phyloP scores from a whole-genome alignment of 805 yeast genomes.

The Kodamaea neixiangensis region DNA sequence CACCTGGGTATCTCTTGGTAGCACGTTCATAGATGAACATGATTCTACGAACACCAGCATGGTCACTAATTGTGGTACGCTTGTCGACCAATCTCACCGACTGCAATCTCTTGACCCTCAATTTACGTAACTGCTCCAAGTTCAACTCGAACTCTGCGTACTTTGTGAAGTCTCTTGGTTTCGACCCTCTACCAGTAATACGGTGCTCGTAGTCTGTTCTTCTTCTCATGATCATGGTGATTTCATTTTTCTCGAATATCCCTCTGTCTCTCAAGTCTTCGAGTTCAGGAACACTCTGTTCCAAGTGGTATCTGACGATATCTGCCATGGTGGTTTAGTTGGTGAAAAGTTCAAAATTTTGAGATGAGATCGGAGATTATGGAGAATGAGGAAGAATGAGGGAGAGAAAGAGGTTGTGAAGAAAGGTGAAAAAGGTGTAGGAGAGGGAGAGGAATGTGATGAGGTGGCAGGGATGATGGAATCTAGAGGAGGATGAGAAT shows the following conservation, averaged over 20 bases:
- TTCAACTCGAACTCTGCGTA: constrained; percentile 81
- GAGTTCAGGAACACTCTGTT: constrained; percentile 83
- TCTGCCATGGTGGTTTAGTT: constrained; percentile 34
- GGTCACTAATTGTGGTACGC: constrained; percentile 72
- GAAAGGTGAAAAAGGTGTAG: background rate
- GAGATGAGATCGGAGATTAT: background rate
- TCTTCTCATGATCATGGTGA: constrained; percentile 81
- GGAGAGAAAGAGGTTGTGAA: background rate
- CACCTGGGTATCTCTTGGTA: constrained; percentile 74
- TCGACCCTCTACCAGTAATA: constrained; percentile 79
- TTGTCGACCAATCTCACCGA: constrained; percentile 57
- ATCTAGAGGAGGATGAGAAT: too few species aligned
- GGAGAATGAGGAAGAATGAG: background rate
- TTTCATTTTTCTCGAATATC: constrained; percentile 79
- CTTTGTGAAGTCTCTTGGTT: constrained; percentile 70
- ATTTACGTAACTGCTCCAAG: constrained; percentile 73
- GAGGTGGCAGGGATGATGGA: too few species aligned
- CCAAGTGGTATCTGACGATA: constrained; percentile 53
- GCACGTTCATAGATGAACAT: constrained; percentile 83
- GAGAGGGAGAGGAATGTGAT: too few species aligned
- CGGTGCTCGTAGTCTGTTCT: constrained; percentile 96
- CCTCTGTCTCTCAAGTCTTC: constrained; percentile 84
- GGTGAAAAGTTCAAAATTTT: background rate
- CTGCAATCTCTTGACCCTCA: constrained; percentile 64
- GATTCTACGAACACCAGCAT: constrained; percentile 83